Conservation (phyloP, 2,329 filamentous ascomycete species). For the Sclerotinia trifoliorum region DNA sequence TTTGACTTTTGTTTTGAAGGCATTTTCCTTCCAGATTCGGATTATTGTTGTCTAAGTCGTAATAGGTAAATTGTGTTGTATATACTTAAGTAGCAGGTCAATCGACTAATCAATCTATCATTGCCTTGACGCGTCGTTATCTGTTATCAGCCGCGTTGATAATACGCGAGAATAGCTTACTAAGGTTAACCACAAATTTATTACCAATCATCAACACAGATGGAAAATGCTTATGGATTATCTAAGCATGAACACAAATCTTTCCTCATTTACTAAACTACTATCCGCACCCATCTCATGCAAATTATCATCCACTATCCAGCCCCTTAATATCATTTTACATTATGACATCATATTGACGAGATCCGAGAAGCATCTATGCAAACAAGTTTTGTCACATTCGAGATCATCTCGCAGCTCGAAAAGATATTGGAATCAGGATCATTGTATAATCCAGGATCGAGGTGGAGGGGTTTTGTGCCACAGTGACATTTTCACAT, state of each 20-base stretch:
- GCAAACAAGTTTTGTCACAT: too few species aligned
- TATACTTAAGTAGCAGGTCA: neutral
- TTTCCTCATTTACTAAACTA: too few species aligned
- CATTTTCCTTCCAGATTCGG: constrained; percentile 17
- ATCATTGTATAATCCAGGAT: neutral
- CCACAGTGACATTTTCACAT: constrained; percentile 6
- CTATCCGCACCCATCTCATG: too few species aligned
- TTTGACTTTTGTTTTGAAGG: constrained; percentile 26
- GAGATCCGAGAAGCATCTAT: neutral
- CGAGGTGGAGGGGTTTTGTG: neutral
- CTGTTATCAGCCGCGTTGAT: constrained; percentile 1
- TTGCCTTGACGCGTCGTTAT: constrained; percentile 12
- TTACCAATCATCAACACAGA: too few species aligned
- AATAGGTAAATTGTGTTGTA: neutral
- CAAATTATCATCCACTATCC: too few species aligned
- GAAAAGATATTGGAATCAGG: too few species aligned
- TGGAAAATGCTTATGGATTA: too few species aligned
- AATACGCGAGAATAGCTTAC: neutral
- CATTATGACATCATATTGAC: neutral
- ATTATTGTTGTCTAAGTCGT: neutral
- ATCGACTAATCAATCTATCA: neutral
- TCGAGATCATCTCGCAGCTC: neutral
- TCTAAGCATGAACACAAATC: neutral
- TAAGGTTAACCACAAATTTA: neutral
- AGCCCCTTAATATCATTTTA: neutral